Evolutionary conservation across 176 grass and related monocot genomes (phyloP).

Genomic region (Avena sativa): DNA sequence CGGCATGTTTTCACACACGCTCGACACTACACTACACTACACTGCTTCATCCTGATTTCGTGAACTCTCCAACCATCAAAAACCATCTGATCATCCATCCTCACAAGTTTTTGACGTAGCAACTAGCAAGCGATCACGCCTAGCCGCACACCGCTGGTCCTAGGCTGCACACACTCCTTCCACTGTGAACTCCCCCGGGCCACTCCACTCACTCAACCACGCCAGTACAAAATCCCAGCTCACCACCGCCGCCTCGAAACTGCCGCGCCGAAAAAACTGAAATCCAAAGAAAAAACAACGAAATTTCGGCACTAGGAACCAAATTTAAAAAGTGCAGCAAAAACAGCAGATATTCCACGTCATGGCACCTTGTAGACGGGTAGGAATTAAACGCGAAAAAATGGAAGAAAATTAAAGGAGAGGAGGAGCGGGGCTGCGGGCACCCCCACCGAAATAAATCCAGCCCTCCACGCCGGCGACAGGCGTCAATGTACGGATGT

Average conservation of each 20-base stretch:
- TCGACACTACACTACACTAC: too few relatives aligned
- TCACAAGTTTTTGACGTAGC: background rate
- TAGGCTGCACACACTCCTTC: background rate
- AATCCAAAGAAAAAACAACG: background rate
- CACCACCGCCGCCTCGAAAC: background rate
- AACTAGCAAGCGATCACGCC: too few relatives aligned
- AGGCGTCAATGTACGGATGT: slow-evolving; percentile 87
- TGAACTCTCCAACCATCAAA: too few relatives aligned
- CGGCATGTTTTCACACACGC: too few relatives aligned
- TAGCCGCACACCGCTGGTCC: background rate
- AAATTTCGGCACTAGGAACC: background rate
- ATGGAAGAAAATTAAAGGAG: background rate
- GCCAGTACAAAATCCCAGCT: background rate
- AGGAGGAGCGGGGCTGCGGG: too few relatives aligned
- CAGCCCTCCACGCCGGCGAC: slow-evolving; percentile 71
- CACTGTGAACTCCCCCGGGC: too few relatives aligned
- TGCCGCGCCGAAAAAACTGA: slow-evolving; percentile 20
- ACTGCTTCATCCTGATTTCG: too few relatives aligned
- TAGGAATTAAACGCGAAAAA: too few relatives aligned
- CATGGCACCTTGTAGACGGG: background rate
- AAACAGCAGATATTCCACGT: background rate
- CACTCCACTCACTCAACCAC: background rate
- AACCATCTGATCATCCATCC: background rate
- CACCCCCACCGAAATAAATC: slow-evolving; percentile 47
- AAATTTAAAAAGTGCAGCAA: background rate